Evolutionary conservation across 768 basidiomycete genomes (phyloP).

Genomic region (Pleurotus cornucopiae): DNA sequence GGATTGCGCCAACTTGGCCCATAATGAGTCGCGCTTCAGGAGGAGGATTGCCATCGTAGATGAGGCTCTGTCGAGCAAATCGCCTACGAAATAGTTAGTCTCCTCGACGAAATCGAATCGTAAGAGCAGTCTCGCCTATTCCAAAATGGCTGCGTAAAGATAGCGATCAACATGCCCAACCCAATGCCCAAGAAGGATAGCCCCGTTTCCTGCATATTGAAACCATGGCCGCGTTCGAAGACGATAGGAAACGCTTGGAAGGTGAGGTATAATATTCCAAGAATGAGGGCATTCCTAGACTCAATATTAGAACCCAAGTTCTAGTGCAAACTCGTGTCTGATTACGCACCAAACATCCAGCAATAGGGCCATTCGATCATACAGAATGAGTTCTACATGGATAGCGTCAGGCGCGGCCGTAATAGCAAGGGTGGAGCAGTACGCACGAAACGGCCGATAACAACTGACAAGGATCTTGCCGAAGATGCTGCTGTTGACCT

Average conservation of each 20-base stretch:
- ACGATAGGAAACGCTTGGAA: constrained; percentile 60
- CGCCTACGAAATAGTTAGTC: constrained; percentile 21
- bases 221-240: constrained; percentile 43
- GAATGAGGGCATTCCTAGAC: constrained; percentile 55
- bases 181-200: constrained; percentile 61
- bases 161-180: constrained; percentile 47
- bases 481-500: constrained; percentile 35
- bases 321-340: constrained; percentile 14
- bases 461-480: constrained; percentile 53
- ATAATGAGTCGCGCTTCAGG: constrained; percentile 64
- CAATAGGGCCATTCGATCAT: constrained; percentile 74
- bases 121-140: constrained; percentile 38
- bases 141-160: constrained; percentile 50
- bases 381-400: constrained; percentile 49
- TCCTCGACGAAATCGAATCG: too few relatives aligned
- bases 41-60: constrained; percentile 46
- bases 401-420: not conserved
- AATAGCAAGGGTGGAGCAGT: not conserved
- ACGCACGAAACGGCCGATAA: constrained; percentile 69
- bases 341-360: constrained; percentile 61
- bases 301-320: constrained; percentile 38
- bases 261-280: constrained; percentile 59
- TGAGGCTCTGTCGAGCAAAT: constrained; percentile 29
- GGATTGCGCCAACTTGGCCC: constrained; percentile 64
- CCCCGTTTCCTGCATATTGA: constrained; percentile 47